Percentiles rank a stretch among this genome's conserved stretches.
Conservation (phyloP, 331 rosid genomes). For the Arachis monticola region DNA sequence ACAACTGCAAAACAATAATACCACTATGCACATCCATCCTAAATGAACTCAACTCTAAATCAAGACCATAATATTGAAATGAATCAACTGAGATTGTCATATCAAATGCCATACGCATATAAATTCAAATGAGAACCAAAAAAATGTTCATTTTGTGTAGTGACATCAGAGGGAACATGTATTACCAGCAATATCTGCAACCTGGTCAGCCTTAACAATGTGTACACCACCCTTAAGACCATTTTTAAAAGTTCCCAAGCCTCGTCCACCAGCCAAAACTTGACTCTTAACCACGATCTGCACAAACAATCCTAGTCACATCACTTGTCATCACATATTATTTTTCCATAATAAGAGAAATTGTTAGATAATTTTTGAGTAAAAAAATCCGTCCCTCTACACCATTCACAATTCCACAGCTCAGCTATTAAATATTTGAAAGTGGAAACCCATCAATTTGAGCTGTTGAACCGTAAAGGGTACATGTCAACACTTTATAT, state of each 20-base stretch:
- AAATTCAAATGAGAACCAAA: slow-evolving; percentile 26
- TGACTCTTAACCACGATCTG: slow-evolving; percentile 99
- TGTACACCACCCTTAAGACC: slow-evolving; percentile 98
- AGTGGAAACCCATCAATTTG: neutral
- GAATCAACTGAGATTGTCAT: neutral
- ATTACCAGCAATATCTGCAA: slow-evolving; percentile 89
- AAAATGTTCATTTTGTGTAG: slow-evolving; percentile 20
- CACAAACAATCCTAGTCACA: slow-evolving; percentile 51
- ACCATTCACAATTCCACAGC: neutral
- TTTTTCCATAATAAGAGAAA: neutral
- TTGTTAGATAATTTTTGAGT: neutral
- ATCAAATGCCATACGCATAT: slow-evolving; percentile 22
- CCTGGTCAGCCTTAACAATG: slow-evolving; percentile 82
- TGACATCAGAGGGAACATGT: slow-evolving; percentile 19
- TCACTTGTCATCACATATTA: neutral
- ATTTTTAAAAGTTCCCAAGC: slow-evolving; percentile 89
- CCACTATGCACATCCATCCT: slow-evolving; percentile 15
- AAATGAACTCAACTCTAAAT: slow-evolving; percentile 22
- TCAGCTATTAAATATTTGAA: neutral
- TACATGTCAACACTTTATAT: neutral
- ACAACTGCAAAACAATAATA: neutral
- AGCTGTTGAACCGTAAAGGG: neutral
- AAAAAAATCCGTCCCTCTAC: neutral
- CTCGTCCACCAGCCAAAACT: slow-evolving; percentile 98
- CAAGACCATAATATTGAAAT: neutral